Conservation (phyloP, 345 rosid species). For the Firmiana major region DNA sequence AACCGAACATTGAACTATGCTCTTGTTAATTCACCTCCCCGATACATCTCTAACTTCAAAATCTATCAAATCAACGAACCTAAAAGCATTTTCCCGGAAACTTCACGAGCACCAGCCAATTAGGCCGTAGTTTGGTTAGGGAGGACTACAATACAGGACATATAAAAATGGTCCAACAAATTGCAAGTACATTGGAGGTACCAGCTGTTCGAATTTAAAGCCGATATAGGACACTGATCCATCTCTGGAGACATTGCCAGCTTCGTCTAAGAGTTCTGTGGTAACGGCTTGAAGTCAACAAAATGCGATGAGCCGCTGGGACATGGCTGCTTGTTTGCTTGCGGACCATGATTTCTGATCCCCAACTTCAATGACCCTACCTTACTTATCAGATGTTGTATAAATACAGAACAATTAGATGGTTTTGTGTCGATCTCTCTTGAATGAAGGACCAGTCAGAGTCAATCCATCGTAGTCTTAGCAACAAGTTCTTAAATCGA, state of each 20-base stretch:
- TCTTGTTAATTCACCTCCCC: neutral
- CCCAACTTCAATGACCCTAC: neutral
- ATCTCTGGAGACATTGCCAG: conserved; percentile 3
- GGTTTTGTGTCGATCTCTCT: neutral
- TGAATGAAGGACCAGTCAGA: no score
- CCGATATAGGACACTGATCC: neutral
- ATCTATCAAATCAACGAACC: neutral
- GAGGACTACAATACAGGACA: neutral
- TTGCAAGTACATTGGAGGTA: conserved; percentile 3
- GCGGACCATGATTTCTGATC: neutral
- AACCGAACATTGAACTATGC: no score
- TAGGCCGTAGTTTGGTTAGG: neutral
- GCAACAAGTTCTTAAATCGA: conserved; percentile 1
- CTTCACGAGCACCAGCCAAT: neutral
- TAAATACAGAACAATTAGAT: neutral
- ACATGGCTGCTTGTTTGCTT: neutral
- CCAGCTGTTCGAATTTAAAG: conserved; percentile 11
- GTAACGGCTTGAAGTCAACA: neutral
- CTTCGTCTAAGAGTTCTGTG: neutral
- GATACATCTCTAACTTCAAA: neutral
- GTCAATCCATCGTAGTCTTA: neutral
- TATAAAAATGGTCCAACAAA: neutral
- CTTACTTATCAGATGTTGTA: neutral
- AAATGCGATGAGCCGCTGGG: neutral
- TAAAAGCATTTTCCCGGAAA: neutral